phyloP scores from a whole-genome alignment of 1,139 yeast genomes.

The Oligophagozyma castellii region DNA sequence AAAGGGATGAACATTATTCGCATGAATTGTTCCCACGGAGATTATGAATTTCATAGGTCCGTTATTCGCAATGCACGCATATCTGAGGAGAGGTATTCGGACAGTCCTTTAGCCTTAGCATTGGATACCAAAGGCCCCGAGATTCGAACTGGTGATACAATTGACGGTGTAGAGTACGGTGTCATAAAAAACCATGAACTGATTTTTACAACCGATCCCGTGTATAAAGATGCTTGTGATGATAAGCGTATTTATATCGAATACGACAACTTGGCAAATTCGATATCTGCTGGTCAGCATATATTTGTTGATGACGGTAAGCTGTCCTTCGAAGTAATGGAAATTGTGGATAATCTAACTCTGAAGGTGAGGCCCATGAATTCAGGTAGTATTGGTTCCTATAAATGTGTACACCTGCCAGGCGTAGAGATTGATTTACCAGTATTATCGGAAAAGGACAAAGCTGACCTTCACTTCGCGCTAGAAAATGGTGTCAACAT shows the following conservation, averaged over 20 bases:
- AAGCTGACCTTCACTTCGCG: constrained; percentile 81
- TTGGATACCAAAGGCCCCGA: constrained; percentile 99
- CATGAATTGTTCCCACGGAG: constrained; percentile 98
- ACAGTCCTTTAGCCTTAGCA: constrained; percentile 97
- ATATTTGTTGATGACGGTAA: constrained; percentile 98
- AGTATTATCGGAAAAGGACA: constrained; percentile 93
- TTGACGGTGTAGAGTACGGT: constrained; percentile 64
- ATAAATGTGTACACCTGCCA: constrained; percentile 98
- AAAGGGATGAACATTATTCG: constrained; percentile 96
- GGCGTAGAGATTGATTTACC: constrained; percentile 98
- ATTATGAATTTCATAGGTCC: constrained; percentile 90
- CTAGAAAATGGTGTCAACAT: constrained; percentile 94
- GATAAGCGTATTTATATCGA: constrained; percentile 78
- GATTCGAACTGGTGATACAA: constrained; percentile 94
- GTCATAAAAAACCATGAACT: constrained; percentile 77
- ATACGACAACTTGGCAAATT: constrained; percentile 92
- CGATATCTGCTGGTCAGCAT: constrained; percentile 71
- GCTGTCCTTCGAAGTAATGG: constrained; percentile 80
- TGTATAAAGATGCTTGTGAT: constrained; percentile 56
- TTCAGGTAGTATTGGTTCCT: constrained; percentile 90
- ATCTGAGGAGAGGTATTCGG: constrained; percentile 80
- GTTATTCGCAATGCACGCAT: constrained; percentile 93
- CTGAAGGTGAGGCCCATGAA: constrained; percentile 80
- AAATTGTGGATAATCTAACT: constrained; percentile 63
- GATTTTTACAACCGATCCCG: constrained; percentile 84